Base-by-base conservation (phyloP, 345 rosid species). In the Barbarea vulgaris region DNA sequence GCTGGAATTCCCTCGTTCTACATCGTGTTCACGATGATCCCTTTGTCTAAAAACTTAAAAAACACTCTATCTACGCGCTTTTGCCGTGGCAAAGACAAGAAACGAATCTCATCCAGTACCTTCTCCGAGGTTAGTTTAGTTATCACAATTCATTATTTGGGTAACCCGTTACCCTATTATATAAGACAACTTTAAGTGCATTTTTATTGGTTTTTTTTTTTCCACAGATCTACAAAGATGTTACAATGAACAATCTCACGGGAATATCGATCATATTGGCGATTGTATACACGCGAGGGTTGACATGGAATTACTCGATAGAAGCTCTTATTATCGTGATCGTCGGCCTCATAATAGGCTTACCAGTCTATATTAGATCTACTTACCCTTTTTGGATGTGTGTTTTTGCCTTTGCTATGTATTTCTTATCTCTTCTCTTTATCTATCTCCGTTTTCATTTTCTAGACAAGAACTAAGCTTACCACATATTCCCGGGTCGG, bases 241-340 rank as follows among this genome's bases (percentile, higher is more conserved):
- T 72, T 30, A 66, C 77, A 24, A 65, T 78, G 73, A 72, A 78
- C 37, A 78, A 66, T 47, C 46, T 78, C 48, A 54, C 69, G 75
- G 75, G 70, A 18, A 63, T 77, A n/a, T 77, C 76, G 21, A 34
- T 77, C 58, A 63, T 69, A 53, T 69, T 76, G 70, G 80, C 53
- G 6, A 64, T 69, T 46, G 42, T 76, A 6, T 76, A 76, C 59
- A 18, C 59, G 17, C 56, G 65, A 42, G 80, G 65, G 15, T 69
- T 76, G 57, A 44, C 75, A 17, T 76, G 80, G 71, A 70, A 70
- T 6, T 34, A 56, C 75, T 76, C 80, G 0, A 30, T 55, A 7
- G 80, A 77, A 77, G 41, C 48, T 53, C 65, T 70, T 62, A 61
- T 69, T 33, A 14, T 69, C 1, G 80, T 69, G 65, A 33, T 77